Evolutionary conservation across 108 stramenopile species (phyloP), one percentile per base, ranked within the genome.

Genomic region (Pseudonitzschia pungens): DNA sequence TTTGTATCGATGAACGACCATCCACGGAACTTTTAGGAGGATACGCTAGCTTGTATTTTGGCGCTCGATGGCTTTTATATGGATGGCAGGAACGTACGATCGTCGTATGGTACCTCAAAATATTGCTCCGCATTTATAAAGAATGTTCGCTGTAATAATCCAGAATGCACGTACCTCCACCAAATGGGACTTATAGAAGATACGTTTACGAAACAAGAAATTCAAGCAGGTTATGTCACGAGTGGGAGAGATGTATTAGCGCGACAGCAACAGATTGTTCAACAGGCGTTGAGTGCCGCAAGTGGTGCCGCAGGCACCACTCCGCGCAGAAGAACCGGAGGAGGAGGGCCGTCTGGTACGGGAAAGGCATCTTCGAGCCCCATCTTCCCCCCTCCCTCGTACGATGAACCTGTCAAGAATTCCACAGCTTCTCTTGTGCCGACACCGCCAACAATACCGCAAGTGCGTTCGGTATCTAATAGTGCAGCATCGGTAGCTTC

Each of bases 61-160:
- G 91, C 92, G 41, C 67, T 96, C 68, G 96, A 97, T 62, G 96
- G 96, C 12, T 91, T 96, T 67, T 92, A 85, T 56, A 68, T 95
- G 51, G 97, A 97, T 51, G 92, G 92, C 22, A 86, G 96, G 22
- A 95, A 90, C 65, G 76, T 99, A 74, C 89, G 98, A 50, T 94
- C 95, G 26, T 95, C 94, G n/a, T 99, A 96, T 68, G 99, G 99
- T 31, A 99, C 99, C 26, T 97, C 94, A 26, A 99, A 99, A 87
- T 99, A 98, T 72, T 99, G 99, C 78, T 94, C 96, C 26, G 94
- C 95, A 32, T 98, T 98, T 78, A 96, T 99, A 71, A 96, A 97
- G 67, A 91, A 88, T 73, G 89, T 95, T 24, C 88, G 96, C 21
- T 99, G 99, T 81, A 96, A 94, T 74, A 99, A 99, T 71, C 98